Evolutionary conservation across 768 basidiomycete genomes (phyloP).

Genomic region (Tulasnella sp.): DNA sequence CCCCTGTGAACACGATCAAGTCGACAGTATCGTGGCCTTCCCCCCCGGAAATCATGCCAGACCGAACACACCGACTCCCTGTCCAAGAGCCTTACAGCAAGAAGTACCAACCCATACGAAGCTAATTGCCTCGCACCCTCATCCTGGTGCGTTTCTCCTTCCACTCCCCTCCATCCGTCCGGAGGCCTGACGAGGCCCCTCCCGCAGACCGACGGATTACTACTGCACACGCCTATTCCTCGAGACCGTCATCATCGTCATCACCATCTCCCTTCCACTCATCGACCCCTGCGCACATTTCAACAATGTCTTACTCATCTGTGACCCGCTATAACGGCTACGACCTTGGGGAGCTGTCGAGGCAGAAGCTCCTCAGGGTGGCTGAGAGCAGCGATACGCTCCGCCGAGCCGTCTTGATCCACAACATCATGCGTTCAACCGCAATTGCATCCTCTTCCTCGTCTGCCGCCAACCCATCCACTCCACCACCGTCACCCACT

Average conservation of each 20-base stretch:
- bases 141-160: background rate
- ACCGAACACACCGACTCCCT: background rate
- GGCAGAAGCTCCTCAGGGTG: slow-evolving; percentile 13
- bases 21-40: slow-evolving; percentile 3
- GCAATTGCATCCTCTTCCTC: slow-evolving; percentile 25
- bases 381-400: slow-evolving; percentile 12
- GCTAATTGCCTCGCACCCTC: background rate
- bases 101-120: slow-evolving; percentile 13
- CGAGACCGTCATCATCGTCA: background rate
- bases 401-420: slow-evolving; percentile 13
- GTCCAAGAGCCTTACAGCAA: slow-evolving; percentile 15
- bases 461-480: background rate
- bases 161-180: background rate
- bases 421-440: slow-evolving; percentile 17
- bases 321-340: background rate
- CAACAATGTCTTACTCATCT: slow-evolving; percentile 12
- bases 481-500: slow-evolving; percentile 26
- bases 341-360: slow-evolving; percentile 12
- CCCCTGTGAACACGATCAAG: too few species aligned
- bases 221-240: background rate
- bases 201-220: too few species aligned
- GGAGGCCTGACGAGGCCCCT: too few species aligned
- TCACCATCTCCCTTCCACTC: background rate
- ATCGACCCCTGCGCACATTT: slow-evolving; percentile 2
- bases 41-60: background rate